These are phyloP conservation scores for Astrephomene gubernaculifera DNA, from an alignment of 139 green algal species.

Conservation along the genomic window DNA sequence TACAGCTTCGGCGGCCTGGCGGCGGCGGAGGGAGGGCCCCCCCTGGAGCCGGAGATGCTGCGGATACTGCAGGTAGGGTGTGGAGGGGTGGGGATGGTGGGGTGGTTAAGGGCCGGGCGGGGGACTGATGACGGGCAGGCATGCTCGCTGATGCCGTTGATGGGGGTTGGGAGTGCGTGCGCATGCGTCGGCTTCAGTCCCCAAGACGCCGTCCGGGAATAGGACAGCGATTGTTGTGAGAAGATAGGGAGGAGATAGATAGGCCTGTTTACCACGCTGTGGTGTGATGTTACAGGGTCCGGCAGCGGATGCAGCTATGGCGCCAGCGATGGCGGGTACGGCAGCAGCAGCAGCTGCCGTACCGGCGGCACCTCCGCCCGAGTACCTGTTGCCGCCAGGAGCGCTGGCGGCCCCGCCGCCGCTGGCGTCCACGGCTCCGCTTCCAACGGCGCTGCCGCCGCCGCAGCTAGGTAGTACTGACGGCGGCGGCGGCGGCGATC, in stretches of 20 bases:
- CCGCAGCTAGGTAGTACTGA: neutral
- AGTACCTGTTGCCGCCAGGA: neutral
- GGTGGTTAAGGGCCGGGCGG: too few relatives aligned
- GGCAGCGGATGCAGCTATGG: neutral
- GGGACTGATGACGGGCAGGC: neutral
- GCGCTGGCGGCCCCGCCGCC: neutral
- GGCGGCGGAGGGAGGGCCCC: too few relatives aligned
- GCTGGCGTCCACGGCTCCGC: neutral
- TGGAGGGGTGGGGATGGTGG: neutral
- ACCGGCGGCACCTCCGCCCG: neutral
- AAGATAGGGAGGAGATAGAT: too few relatives aligned
- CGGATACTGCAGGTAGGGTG: conserved; percentile 18
- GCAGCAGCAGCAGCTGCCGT: neutral
- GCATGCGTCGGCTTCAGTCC: too few relatives aligned
- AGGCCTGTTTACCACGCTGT: too few relatives aligned
- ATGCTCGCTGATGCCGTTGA: too few relatives aligned
- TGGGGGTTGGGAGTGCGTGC: too few relatives aligned
- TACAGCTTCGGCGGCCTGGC: neutral
- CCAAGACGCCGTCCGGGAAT: too few relatives aligned
- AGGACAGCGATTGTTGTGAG: too few relatives aligned
- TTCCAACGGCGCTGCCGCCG: neutral
- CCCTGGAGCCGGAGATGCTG: neutral
- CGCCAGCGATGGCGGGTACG: neutral
- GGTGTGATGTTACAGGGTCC: too few relatives aligned
- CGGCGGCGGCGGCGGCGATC: neutral